Evolutionary conservation across 495 filamentous ascomycete genomes (phyloP).

Genomic region (Podospora pseudoanserina): DNA sequence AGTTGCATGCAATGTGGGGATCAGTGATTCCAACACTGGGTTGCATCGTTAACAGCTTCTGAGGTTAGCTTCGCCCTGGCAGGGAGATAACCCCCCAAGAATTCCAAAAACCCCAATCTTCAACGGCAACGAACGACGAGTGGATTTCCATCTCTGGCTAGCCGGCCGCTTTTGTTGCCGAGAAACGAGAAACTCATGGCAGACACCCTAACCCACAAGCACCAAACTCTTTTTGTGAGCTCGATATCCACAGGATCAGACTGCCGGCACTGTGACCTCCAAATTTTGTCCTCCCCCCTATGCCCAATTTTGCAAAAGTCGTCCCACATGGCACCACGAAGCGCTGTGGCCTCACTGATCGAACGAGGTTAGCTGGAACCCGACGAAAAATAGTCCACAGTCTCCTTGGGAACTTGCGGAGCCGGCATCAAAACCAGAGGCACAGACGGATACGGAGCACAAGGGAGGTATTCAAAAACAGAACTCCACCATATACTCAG

Average conservation of each 20-base stretch:
- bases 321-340: conserved; percentile 4
- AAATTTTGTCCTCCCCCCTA: not conserved
- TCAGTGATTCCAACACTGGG: not conserved
- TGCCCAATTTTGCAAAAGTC: conserved; percentile 2
- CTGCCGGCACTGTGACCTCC: not conserved
- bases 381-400: not conserved
- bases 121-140: not conserved
- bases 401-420: not conserved
- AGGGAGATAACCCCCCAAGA: not conserved
- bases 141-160: not conserved
- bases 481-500: not conserved
- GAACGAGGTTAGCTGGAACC: not conserved
- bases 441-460: not conserved
- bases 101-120: not conserved
- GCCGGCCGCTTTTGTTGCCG: not conserved
- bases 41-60: not conserved
- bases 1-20: conserved; percentile 3
- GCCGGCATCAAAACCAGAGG: not conserved
- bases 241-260: too few species aligned
- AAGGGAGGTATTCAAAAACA: not conserved
- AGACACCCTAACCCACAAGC: not conserved
- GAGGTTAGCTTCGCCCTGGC: not conserved
- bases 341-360: conserved; percentile 2
- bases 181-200: not conserved
- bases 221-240: not conserved